Percentiles rank a stretch among this genome's conserved stretches.
phyloP scores from a whole-genome alignment of 345 rosid genomes.

The Populus alba region DNA sequence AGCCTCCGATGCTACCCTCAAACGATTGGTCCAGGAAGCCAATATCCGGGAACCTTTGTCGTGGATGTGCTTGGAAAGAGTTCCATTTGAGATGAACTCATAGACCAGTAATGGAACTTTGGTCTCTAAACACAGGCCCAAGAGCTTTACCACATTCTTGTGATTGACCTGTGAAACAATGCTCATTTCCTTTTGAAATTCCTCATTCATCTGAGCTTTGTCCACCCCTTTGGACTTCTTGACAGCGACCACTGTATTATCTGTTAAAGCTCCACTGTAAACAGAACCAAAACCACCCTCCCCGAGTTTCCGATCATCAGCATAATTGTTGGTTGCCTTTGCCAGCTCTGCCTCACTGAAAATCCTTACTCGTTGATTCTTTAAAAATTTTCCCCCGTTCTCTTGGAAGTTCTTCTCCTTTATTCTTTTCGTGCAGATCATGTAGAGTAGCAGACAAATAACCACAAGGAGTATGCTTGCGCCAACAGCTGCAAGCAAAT shows the following conservation, averaged over 20 bases:
- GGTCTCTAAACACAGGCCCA: no score
- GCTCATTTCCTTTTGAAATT: no score
- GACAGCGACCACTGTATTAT: constrained; percentile 9
- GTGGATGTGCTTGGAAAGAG: constrained; percentile 20
- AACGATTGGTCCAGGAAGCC: constrained; percentile 18
- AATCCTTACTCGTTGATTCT: constrained; percentile 31
- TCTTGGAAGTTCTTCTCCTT: constrained; percentile 21
- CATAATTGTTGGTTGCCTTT: constrained; percentile 32
- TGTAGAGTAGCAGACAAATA: neutral
- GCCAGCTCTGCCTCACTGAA: constrained; percentile 26
- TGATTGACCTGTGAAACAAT: no score
- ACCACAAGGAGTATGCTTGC: neutral
- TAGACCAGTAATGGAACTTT: no score
- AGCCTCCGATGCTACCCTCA: constrained; percentile 23
- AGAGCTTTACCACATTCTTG: no score
- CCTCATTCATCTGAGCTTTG: no score
- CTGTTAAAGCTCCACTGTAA: constrained; percentile 23
- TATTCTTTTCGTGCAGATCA: neutral
- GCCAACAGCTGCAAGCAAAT: constrained; percentile 2
- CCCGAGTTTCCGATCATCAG: constrained; percentile 6
- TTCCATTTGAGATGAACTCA: no score
- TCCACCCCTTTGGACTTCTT: neutral
- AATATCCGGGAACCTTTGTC: constrained; percentile 6
- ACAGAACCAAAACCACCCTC: constrained; percentile 34
- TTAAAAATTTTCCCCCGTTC: constrained; percentile 33